These are phyloP conservation scores for Deuterostichococcus epilithicus DNA, from an alignment of 139 green algal genomes.

Conservation along the genomic window DNA sequence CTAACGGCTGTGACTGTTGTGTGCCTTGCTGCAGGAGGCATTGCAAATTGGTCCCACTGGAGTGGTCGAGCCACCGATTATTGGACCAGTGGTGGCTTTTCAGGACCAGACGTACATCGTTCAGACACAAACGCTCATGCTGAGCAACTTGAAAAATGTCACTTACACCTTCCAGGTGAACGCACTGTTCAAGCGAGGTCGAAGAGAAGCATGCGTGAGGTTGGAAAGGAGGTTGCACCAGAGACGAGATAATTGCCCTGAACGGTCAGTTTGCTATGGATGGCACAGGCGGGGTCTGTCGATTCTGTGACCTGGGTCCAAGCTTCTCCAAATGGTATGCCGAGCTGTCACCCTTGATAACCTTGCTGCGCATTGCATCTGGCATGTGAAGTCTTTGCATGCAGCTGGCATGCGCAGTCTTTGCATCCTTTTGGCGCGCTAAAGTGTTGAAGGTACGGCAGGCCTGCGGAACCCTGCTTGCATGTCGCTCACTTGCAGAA, in stretches of 20 bases:
- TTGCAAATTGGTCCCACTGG: not conserved
- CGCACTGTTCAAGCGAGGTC: too few species aligned
- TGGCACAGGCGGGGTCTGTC: not conserved
- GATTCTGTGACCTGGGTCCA: not conserved
- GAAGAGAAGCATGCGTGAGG: not conserved
- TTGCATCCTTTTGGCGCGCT: too few species aligned
- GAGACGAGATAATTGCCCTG: not conserved
- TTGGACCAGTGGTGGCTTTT: slow-evolving; percentile 18
- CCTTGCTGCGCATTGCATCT: not conserved
- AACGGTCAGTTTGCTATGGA: not conserved
- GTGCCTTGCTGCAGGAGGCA: not conserved
- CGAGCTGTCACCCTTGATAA: not conserved
- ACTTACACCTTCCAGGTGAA: slow-evolving; percentile 4
- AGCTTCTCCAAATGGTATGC: not conserved
- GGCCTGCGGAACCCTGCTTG: not conserved
- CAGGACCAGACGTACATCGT: slow-evolving; percentile 3
- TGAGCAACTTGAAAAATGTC: slow-evolving; percentile 9
- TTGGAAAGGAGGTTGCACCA: not conserved
- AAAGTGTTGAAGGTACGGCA: not conserved
- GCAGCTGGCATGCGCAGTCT: not conserved
- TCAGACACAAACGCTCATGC: slow-evolving; percentile 13
- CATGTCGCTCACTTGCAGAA: not conserved
- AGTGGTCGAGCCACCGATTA: not conserved
- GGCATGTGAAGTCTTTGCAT: not conserved
- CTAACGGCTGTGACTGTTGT: too few species aligned